phyloP scores from a whole-genome alignment of 2,329 filamentous ascomycete genomes.

The Ustulina deusta region DNA sequence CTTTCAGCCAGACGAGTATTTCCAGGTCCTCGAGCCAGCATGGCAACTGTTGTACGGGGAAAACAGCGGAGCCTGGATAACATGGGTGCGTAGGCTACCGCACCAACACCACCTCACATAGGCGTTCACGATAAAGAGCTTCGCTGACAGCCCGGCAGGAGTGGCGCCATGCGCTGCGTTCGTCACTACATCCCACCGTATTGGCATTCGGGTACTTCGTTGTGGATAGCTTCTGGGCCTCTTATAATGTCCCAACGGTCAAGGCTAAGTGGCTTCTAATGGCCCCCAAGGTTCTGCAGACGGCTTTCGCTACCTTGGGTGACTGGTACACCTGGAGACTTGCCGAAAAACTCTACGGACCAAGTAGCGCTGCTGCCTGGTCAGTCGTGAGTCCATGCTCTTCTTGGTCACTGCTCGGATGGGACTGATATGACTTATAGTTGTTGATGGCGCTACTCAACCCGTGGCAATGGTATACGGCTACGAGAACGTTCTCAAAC shows the following conservation, averaged over 20 bases:
- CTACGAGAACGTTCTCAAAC: slow-evolving; percentile 93
- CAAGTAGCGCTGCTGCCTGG: slow-evolving; percentile 71
- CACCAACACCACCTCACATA: neutral
- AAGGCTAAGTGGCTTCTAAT: slow-evolving; percentile 76
- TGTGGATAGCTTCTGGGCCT: slow-evolving; percentile 66
- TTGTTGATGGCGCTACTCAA: slow-evolving; percentile 78
- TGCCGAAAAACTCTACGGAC: slow-evolving; percentile 78
- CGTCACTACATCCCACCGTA: slow-evolving; percentile 88
- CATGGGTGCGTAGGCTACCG: slow-evolving; percentile 76
- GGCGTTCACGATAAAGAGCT: neutral
- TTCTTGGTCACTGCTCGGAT: neutral
- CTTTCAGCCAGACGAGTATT: slow-evolving; percentile 98
- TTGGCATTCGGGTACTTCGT: slow-evolving; percentile 81
- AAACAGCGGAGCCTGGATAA: slow-evolving; percentile 87
- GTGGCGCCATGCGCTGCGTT: slow-evolving; percentile 89
- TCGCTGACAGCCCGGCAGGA: slow-evolving; percentile 69
- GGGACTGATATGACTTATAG: slow-evolving; percentile 55
- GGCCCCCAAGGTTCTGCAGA: slow-evolving; percentile 81
- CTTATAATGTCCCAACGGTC: slow-evolving; percentile 59
- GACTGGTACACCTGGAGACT: slow-evolving; percentile 93
- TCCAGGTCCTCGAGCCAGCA: slow-evolving; percentile 93
- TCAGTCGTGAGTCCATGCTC: slow-evolving; percentile 70
- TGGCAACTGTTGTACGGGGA: slow-evolving; percentile 88
- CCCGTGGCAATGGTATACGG: slow-evolving; percentile 98
- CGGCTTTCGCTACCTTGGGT: slow-evolving; percentile 78